These are phyloP conservation scores for Eutypa lata DNA, from an alignment of 2,329 filamentous ascomycete genomes.

Conservation along the genomic window DNA sequence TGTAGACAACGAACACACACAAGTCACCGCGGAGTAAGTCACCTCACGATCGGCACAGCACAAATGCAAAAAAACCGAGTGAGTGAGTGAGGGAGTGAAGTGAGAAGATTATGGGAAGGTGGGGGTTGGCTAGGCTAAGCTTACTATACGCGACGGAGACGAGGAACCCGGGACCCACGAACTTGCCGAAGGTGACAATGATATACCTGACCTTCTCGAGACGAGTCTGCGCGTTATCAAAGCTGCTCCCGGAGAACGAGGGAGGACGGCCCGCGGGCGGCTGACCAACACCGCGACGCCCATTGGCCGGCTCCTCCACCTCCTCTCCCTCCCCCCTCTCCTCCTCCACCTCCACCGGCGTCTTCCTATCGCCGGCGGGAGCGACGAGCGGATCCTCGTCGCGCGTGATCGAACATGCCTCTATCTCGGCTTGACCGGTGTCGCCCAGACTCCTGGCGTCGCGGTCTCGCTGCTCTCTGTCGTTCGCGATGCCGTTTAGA, in stretches of 20 bases:
- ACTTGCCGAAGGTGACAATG: conserved; percentile 48
- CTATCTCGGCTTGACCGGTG: conserved; percentile 23
- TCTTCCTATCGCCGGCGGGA: neutral
- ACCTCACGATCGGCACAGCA: neutral
- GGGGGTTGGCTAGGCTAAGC: conserved; percentile 13
- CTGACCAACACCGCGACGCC: neutral
- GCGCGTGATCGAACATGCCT: conserved; percentile 12
- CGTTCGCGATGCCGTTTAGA: conserved; percentile 50
- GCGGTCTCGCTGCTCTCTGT: conserved; percentile 24
- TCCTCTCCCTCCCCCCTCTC: no score
- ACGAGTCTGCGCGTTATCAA: conserved; percentile 9
- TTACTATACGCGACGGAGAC: conserved; percentile 56
- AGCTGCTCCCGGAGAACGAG: neutral
- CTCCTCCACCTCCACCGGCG: neutral
- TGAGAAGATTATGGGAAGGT: no score
- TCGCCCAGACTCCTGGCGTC: conserved; percentile 20
- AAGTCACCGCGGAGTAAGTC: no score
- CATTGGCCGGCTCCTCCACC: neutral
- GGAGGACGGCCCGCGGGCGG: no score
- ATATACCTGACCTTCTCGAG: conserved; percentile 19
- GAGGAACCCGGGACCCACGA: conserved; percentile 68
- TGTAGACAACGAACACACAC: no score
- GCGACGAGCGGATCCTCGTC: conserved; percentile 17
- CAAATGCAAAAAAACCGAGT: neutral
- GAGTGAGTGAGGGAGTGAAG: no score